Base-by-base conservation (phyloP, 2,329 filamentous ascomycete genomes). In the Curvularia spicifera region DNA sequence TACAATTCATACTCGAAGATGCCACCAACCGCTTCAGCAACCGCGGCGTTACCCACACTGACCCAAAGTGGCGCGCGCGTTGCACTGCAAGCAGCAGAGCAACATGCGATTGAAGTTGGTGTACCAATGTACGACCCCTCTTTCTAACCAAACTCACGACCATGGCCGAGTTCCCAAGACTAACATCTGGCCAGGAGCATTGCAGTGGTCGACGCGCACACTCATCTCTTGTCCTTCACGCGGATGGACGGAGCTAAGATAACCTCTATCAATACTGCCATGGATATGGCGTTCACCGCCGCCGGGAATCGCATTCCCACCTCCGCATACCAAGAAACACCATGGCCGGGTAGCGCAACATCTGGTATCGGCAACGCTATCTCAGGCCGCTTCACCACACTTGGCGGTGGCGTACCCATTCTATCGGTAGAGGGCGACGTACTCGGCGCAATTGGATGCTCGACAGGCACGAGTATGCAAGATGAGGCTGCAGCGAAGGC, bases 241-340 rank as follows among this genome's bases (percentile, higher is more conserved):
- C 78, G 79, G 67, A 81, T 81, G 78, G 78, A 79, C 61, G 74
- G 70, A 56, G 78, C 78, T 35, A 81, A 81, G 60, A 70, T 81
- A 29, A 81, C 79, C 18, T 78, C 83, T 4, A 83, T 87, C 61
- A 84, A 85, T 71, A 82, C 89, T 67, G 82, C 85, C 1, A 87
- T 90, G 5, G 85, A 88, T 48, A 83, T 85, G 70, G 83, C 83
- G 31, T 84, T 82, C 67, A 85, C 83, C 5, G 83, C 83, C 9
- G 81, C 83, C 1, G 82, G 82, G 22, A 83, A 85, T 70, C 75
- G 79, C 20, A 71, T 79, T 2, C 81, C 82, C 0, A 85, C 83
- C 1, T 79, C 81, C 8, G 75, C 74, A 4, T 84, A 84, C 67
- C 79, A 80, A 56, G 82, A 83, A 57, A 77, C 77, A 46, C 81